These are phyloP conservation scores for Laburnicola sp. DNA, from an alignment of 2,329 filamentous ascomycete genomes.

Conservation along the genomic window DNA sequence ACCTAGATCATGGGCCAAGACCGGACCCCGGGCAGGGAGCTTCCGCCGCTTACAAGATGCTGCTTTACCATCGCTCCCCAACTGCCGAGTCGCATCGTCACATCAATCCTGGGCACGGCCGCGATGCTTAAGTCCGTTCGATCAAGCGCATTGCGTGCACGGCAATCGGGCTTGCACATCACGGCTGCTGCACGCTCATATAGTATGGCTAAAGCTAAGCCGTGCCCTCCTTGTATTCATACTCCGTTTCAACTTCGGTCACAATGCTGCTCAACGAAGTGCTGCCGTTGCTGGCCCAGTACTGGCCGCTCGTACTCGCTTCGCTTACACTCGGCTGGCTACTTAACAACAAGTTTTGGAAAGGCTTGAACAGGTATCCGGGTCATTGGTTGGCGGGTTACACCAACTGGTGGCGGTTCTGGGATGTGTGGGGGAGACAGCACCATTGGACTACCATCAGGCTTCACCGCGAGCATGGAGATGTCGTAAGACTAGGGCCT, in stretches of 20 bases:
- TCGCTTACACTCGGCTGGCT: constrained; percentile 39
- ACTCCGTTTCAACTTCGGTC: constrained; percentile 20
- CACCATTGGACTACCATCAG: constrained; percentile 69
- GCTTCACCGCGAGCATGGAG: constrained; percentile 71
- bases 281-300: constrained; percentile 37
- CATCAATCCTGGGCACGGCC: neutral
- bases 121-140: constrained; percentile 14
- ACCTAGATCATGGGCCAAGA: constrained; percentile 12
- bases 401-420: constrained; percentile 75
- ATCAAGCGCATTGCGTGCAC: constrained; percentile 7
- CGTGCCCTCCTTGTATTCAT: constrained; percentile 14
- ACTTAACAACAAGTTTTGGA: constrained; percentile 52
- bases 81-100: constrained; percentile 25
- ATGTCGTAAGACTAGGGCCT: constrained; percentile 74
- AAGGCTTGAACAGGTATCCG: constrained; percentile 70
- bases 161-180: constrained; percentile 15
- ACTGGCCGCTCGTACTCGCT: constrained; percentile 49
- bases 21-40: constrained; percentile 8
- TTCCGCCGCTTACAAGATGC: constrained; percentile 12
- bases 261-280: constrained; percentile 45
- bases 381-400: constrained; percentile 69
- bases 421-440: constrained; percentile 65
- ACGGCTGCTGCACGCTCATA: constrained; percentile 10
- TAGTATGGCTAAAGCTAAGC: constrained; percentile 16
- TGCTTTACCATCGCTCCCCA: constrained; percentile 9